phyloP scores from a whole-genome alignment of 306 rosid genomes.

The Corylus americana region DNA sequence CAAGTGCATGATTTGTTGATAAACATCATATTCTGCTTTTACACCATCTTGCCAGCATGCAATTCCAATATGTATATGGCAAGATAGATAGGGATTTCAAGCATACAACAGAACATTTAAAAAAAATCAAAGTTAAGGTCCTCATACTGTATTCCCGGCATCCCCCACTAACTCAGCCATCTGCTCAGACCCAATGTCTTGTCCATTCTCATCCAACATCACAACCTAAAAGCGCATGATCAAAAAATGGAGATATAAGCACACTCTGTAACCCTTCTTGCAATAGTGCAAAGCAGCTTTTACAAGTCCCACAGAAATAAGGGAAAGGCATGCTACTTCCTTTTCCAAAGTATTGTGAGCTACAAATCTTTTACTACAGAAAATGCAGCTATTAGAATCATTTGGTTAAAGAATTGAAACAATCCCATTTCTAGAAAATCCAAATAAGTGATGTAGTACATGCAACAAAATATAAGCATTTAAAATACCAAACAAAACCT shows the following conservation, averaged over 20 bases:
- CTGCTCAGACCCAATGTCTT: conserved; percentile 64
- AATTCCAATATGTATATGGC: not conserved
- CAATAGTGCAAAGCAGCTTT: not conserved
- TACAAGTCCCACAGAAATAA: not conserved
- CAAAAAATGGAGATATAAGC: conserved; percentile 12
- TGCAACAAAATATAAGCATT: too few species aligned
- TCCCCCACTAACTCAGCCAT: conserved; percentile 84
- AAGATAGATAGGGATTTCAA: not conserved
- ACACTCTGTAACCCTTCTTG: conserved; percentile 11
- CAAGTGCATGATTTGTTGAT: not conserved
- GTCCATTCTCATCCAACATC: conserved; percentile 86
- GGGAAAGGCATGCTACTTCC: not conserved
- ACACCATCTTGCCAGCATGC: not conserved
- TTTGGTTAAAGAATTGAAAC: conserved; percentile 10
- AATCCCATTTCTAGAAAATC: not conserved
- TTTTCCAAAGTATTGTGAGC: conserved; percentile 7
- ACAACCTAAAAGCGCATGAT: conserved; percentile 61
- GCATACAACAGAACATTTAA: conserved; percentile 18
- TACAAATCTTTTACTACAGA: conserved; percentile 7
- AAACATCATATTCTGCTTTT: not conserved
- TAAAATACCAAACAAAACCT: not conserved
- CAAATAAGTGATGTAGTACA: too few species aligned
- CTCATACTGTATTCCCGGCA: conserved; percentile 77
- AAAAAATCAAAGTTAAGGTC: not conserved
- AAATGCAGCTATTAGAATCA: not conserved